Evolutionary conservation across 495 filamentous ascomycete species (phyloP).

Genomic region (Penicillium atrosanguineum): DNA sequence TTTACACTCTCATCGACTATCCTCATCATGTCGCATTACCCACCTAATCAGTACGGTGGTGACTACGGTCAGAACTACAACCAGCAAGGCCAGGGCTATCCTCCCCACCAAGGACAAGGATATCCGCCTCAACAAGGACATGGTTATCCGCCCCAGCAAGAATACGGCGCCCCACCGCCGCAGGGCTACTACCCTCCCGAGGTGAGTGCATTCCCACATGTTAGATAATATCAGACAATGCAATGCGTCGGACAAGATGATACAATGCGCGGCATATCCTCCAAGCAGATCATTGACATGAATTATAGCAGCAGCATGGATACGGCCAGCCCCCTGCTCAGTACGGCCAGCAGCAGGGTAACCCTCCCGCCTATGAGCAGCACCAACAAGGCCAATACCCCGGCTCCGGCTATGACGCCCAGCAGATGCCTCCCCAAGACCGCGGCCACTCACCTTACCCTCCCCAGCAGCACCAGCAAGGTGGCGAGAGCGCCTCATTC

Average conservation of each 20-base stretch:
- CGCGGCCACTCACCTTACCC: constrained; percentile 33
- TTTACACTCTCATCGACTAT: background rate
- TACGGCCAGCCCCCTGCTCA: constrained; percentile 24
- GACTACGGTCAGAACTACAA: constrained; percentile 7
- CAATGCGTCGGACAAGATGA: background rate
- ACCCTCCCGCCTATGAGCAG: constrained; percentile 17
- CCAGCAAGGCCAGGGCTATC: constrained; percentile 21
- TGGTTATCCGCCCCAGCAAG: constrained; percentile 6
- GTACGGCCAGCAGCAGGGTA: constrained; percentile 22
- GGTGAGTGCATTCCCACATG: constrained; percentile 14
- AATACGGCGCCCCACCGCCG: constrained; percentile 13
- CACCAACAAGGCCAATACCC: constrained; percentile 20
- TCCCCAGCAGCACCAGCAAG: constrained; percentile 27
- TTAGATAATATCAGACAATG: background rate
- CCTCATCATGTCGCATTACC: constrained; percentile 23
- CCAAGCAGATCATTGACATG: background rate
- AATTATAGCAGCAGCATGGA: constrained; percentile 11
- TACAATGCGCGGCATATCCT: background rate
- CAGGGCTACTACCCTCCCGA: constrained; percentile 28
- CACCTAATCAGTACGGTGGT: constrained; percentile 18
- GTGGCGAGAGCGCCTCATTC: constrained; percentile 22
- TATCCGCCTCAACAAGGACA: constrained; percentile 12
- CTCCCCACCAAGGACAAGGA: constrained; percentile 22
- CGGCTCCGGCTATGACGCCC: constrained; percentile 15
- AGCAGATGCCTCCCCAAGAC: constrained; percentile 18